Conservation (phyloP, 352 stramenopile genomes). For the Phytophthora chlamydospora region DNA sequence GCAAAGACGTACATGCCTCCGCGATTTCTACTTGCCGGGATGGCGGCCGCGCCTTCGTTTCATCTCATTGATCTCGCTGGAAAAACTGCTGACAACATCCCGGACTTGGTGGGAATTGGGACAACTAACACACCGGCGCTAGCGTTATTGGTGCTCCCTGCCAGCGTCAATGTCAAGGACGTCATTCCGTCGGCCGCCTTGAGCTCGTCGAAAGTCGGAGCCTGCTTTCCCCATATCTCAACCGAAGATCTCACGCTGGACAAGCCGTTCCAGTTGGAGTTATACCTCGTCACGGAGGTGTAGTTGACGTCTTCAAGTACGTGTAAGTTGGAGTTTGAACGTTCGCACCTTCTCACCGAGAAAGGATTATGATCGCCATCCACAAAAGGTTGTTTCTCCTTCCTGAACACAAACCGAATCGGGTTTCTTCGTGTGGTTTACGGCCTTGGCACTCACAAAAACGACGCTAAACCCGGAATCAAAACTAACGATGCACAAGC, state of each 20-base stretch:
- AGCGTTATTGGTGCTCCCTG: constrained; percentile 49
- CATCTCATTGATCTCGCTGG: constrained; percentile 62
- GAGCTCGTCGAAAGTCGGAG: constrained; percentile 32
- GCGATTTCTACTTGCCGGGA: constrained; percentile 65
- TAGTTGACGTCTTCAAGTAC: too few relatives aligned
- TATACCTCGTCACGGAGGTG: constrained; percentile 30
- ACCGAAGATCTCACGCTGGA: constrained; percentile 62
- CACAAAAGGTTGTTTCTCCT: too few relatives aligned
- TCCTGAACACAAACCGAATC: too few relatives aligned
- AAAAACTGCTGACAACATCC: constrained; percentile 19
- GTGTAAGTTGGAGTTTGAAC: too few relatives aligned
- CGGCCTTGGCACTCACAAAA: too few relatives aligned
- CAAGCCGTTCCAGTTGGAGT: constrained; percentile 49
- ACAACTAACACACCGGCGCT: constrained; percentile 22
- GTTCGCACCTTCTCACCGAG: too few relatives aligned
- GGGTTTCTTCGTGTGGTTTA: too few relatives aligned
- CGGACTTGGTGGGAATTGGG: constrained; percentile 7
- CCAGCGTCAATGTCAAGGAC: constrained; percentile 40
- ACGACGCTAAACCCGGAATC: too few relatives aligned
- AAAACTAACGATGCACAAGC: too few relatives aligned
- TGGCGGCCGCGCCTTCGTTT: constrained; percentile 30
- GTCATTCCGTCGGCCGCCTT: constrained; percentile 18
- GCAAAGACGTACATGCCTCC: constrained; percentile 85
- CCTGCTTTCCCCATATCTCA: constrained; percentile 60
- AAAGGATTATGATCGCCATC: too few relatives aligned